A percentile compares a stretch with the other conserved stretches of the same genome.
Conservation (phyloP, 2,329 filamentous ascomycete genomes). For the Bimuria novae-zelandiae region DNA sequence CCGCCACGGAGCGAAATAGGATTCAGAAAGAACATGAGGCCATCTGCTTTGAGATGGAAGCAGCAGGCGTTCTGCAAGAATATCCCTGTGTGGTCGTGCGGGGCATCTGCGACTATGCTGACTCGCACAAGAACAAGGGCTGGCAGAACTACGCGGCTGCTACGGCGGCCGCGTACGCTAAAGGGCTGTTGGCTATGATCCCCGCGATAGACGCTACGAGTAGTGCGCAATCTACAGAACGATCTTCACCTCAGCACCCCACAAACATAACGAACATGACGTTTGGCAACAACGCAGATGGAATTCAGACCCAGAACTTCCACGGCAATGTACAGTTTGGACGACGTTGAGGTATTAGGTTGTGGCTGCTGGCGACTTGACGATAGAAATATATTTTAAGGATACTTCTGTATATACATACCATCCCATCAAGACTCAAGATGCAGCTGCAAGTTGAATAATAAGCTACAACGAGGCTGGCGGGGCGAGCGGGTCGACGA, state of each 20-base stretch:
- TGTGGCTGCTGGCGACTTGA: background rate
- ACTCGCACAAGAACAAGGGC: slow-evolving; percentile 25
- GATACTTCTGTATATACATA: background rate
- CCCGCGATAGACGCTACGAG: background rate
- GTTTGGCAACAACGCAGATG: background rate
- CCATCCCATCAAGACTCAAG: background rate
- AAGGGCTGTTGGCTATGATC: slow-evolving; percentile 9
- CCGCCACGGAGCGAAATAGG: slow-evolving; percentile 15
- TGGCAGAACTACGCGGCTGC: slow-evolving; percentile 17
- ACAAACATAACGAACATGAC: background rate
- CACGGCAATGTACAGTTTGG: background rate
- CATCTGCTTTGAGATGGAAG: slow-evolving; percentile 31
- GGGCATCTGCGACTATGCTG: slow-evolving; percentile 28
- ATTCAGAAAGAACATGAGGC: slow-evolving; percentile 19
- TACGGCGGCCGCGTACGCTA: slow-evolving; percentile 17
- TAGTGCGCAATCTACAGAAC: no score
- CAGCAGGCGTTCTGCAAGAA: slow-evolving; percentile 20
- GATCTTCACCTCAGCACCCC: background rate
- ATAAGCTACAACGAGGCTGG: background rate
- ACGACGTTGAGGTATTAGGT: background rate
- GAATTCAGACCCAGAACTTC: background rate
- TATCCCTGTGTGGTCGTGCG: slow-evolving; percentile 23
- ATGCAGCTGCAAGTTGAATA: slow-evolving; percentile 1
- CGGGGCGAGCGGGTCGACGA: background rate
- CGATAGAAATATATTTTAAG: background rate